Evolutionary conservation across 1,139 yeast genomes (phyloP), one percentile per base, ranked within the genome.

Genomic region (Saccharomyces hybrid): DNA sequence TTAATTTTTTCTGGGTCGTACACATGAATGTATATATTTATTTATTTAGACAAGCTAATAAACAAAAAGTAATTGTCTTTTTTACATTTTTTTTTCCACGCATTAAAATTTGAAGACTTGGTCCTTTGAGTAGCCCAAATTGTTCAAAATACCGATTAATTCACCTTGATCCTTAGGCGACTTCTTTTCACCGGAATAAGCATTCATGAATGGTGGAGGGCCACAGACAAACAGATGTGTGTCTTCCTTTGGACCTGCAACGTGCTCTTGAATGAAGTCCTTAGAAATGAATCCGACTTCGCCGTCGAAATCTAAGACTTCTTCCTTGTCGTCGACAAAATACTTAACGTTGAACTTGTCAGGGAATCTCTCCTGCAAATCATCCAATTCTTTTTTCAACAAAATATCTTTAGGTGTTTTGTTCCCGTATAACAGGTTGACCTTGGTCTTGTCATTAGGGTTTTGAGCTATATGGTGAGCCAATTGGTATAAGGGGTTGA

Each of bases 401-500:
- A 93, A 78, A 61, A 90, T 86, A 72, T 93, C 98, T 25, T 77
- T 78, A 53, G 82, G 83, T 56, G 90, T 74, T 70, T 83, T 81
- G 71, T 84, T 85, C 62, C 96, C 97, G 74, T 88, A 90, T 68
- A 85, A 72, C 66, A 93, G 78, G 62, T 82, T 78, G 60, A 93
- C 81, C 77, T 86, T 85, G 67, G 98, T 93, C 71, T 87, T 86
- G 75, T 91, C 98, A 42, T 74, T 74, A 49, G 95, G 89, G 76
- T 90, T 82, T 65, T 78, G 77, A 69, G 84, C 75, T 65, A 86
- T 79, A 61, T 83, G 83, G 64, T 82, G 84, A 61, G 88, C 73
- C 71, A 93, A 75, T 75, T 93, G 99, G 78, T 79, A 90, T 78
- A 91, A 79, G 59, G 98, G 99, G 31, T 97, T 88, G 73, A 93